Evolutionary conservation across 139 green algal species (phyloP).

Genomic region (Parachlorella kessleri): DNA sequence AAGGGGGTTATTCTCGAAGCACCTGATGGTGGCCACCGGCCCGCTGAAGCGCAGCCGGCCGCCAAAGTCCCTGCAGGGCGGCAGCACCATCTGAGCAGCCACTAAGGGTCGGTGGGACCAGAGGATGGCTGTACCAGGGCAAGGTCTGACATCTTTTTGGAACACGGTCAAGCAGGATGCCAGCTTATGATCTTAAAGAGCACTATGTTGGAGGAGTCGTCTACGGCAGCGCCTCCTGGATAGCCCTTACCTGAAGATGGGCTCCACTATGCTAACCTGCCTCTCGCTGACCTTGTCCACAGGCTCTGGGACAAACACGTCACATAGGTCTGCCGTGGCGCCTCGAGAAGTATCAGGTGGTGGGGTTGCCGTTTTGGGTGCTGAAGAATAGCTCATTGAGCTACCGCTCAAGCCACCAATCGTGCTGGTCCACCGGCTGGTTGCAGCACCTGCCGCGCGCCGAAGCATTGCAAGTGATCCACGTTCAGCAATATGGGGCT

Average conservation of each 20-base stretch:
- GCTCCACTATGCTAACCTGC: slow-evolving; percentile 40
- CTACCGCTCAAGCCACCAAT: not conserved
- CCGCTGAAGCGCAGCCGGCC: slow-evolving; percentile 73
- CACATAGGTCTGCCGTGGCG: slow-evolving; percentile 85
- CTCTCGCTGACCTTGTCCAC: slow-evolving; percentile 57
- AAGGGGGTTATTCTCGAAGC: slow-evolving; percentile 95
- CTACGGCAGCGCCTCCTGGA: not conserved
- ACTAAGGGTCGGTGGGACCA: no score
- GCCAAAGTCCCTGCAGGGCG: slow-evolving; percentile 78
- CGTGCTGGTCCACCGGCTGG: not conserved
- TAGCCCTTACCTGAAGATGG: slow-evolving; percentile 12
- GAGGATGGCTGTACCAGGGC: no score
- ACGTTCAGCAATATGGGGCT: no score
- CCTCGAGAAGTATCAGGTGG: slow-evolving; percentile 68
- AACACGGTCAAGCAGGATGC: no score
- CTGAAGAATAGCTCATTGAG: not conserved
- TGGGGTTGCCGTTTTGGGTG: slow-evolving; percentile 46
- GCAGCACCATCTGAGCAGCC: no score
- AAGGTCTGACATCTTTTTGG: no score
- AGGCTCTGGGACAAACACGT: slow-evolving; percentile 70
- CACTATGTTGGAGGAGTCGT: no score
- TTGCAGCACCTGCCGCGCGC: slow-evolving; percentile 7
- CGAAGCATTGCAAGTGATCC: slow-evolving; percentile 15
- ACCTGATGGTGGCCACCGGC: slow-evolving; percentile 77
- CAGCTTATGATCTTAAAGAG: no score